phyloP scores from a whole-genome alignment of 768 basidiomycete genomes.

The Mycena pura region DNA sequence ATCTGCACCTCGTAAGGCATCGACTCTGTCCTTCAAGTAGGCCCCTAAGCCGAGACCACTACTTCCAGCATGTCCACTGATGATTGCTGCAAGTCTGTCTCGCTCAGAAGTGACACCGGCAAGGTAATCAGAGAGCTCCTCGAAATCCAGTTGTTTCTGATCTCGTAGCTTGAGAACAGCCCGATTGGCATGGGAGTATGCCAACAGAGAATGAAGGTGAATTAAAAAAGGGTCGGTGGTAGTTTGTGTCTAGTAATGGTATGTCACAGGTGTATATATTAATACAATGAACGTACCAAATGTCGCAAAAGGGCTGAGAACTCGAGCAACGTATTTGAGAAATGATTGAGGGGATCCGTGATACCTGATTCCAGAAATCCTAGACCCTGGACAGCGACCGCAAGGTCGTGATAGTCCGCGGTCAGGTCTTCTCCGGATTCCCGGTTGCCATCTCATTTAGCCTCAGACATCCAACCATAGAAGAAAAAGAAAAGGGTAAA shows the following conservation, averaged over 20 bases:
- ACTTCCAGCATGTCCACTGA: conserved; percentile 87
- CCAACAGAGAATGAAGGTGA: conserved; percentile 89
- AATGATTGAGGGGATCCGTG: conserved; percentile 96
- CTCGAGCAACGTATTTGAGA: conserved; percentile 94
- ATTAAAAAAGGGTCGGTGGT: conserved; percentile 90
- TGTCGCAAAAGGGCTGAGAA: conserved; percentile 91
- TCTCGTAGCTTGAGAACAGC: conserved; percentile 95
- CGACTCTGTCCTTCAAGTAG: conserved; percentile 92
- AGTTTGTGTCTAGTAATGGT: conserved; percentile 71
- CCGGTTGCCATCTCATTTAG: conserved; percentile 83
- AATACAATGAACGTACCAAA: conserved; percentile 54
- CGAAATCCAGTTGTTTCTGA: conserved; percentile 98
- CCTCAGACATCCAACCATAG: conserved; percentile 66
- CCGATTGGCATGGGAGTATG: conserved; percentile 93
- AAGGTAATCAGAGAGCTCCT: conserved; percentile 94
- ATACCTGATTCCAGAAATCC: conserved; percentile 99
- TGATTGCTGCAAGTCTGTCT: conserved; percentile 88
- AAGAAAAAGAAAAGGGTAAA: conserved; percentile 31
- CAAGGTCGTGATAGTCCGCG: conserved; percentile 96
- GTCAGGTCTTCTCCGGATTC: conserved; percentile 93
- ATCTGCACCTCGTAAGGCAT: conserved; percentile 89
- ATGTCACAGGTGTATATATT: neutral
- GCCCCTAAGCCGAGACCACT: conserved; percentile 84
- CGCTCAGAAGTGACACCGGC: conserved; percentile 93
- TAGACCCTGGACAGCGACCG: conserved; percentile 94